A percentile compares a stretch with the other conserved stretches of the same genome.
phyloP scores from a whole-genome alignment of 176 grass and related monocot genomes.

The Chloris gayana region DNA sequence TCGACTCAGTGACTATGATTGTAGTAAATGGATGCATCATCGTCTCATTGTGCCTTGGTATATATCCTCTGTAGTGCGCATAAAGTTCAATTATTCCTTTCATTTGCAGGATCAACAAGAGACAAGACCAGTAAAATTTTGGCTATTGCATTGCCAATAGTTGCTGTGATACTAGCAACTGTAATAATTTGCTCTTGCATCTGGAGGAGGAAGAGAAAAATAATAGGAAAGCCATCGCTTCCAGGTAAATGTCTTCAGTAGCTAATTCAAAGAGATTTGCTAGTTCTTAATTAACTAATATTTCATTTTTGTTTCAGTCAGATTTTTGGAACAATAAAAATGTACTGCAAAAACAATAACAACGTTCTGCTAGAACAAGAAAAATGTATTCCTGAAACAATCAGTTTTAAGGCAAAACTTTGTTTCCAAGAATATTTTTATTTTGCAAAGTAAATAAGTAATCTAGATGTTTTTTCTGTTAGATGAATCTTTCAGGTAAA shows the following conservation, averaged over 20 bases:
- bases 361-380: no score
- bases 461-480: background rate
- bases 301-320: no score
- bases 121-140: background rate
- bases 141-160: slow-evolving; percentile 15
- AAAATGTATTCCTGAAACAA: no score
- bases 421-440: no score
- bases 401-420: no score
- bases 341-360: no score
- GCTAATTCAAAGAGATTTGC: no score
- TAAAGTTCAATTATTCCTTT: background rate
- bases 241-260: background rate
- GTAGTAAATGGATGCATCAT: background rate
- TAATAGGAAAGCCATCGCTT: background rate
- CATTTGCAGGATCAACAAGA: background rate
- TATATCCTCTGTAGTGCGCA: background rate
- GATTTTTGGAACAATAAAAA: no score
- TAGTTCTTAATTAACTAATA: no score
- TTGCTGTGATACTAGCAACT: background rate
- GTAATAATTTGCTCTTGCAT: background rate
- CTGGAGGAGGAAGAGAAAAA: background rate
- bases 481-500: background rate
- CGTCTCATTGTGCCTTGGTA: background rate
- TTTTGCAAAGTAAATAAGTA: no score
- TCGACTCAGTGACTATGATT: background rate